Conservation (phyloP, 2,329 filamentous ascomycete species). For the Fusarium papillatum region DNA sequence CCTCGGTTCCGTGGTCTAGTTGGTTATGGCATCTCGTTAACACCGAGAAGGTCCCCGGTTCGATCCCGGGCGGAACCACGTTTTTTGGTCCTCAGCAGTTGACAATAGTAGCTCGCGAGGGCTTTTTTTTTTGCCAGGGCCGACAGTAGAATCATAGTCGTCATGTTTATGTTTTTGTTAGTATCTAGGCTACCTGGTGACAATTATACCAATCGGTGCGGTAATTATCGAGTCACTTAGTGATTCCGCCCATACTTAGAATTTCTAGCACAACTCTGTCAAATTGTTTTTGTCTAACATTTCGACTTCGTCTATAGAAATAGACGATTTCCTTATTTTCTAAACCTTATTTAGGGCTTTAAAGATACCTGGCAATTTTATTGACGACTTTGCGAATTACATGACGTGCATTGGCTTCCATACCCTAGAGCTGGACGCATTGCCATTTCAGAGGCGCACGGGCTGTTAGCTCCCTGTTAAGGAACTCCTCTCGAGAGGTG, state of each 20-base stretch:
- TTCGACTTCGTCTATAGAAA: too few relatives aligned
- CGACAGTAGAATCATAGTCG: neutral
- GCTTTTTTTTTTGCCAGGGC: neutral
- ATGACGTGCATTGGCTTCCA: neutral
- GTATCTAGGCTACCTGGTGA: neutral
- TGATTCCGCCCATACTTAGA: too few relatives aligned
- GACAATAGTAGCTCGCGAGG: neutral
- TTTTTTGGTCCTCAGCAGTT: neutral
- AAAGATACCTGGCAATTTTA: neutral
- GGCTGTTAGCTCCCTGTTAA: neutral
- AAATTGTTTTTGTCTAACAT: too few relatives aligned
- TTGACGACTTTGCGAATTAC: neutral
- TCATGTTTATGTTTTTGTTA: neutral
- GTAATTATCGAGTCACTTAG: too few relatives aligned
- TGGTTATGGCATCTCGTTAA: constrained; percentile 3
- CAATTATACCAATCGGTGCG: neutral
- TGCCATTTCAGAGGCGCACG: neutral
- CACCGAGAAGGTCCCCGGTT: constrained; percentile 2
- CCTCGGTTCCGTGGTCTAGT: constrained; percentile 1
- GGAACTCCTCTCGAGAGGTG: neutral
- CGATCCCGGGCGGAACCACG: neutral
- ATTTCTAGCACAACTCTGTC: too few relatives aligned
- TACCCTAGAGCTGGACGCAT: neutral
- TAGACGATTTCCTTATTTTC: too few relatives aligned
- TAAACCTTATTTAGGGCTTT: too few relatives aligned